These are phyloP conservation scores for Phanerochaete carnosa DNA, from an alignment of 768 basidiomycete genomes.

Conservation along the genomic window DNA sequence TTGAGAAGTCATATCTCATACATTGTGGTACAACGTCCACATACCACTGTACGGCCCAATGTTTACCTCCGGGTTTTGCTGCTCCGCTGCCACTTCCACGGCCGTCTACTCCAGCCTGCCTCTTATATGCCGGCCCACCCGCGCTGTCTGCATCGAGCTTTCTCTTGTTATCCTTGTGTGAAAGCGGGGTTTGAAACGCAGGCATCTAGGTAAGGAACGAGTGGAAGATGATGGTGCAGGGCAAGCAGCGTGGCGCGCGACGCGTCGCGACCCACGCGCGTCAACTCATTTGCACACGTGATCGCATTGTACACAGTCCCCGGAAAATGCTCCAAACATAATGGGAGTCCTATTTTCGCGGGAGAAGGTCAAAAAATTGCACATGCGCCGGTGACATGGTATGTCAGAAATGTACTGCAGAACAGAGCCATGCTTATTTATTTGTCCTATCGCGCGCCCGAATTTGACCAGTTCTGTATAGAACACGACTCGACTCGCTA, in stretches of 20 bases:
- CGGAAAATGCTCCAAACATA: background rate
- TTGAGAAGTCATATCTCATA: background rate
- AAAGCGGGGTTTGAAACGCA: conserved; percentile 7
- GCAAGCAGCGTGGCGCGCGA: conserved; percentile 1
- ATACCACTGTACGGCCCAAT: conserved; percentile 83
- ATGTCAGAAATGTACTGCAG: too few relatives aligned
- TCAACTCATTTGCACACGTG: conserved; percentile 1
- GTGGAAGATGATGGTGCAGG: background rate
- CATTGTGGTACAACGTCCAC: conserved; percentile 6
- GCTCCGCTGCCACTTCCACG: background rate
- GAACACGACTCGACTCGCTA: too few relatives aligned
- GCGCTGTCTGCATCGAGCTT: conserved; percentile 4
- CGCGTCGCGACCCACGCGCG: conserved; percentile 6
- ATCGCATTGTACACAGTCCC: background rate
- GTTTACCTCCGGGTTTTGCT: conserved; percentile 26
- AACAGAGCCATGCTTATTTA: too few relatives aligned
- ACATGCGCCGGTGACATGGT: too few relatives aligned
- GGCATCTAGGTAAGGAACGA: conserved; percentile 2
- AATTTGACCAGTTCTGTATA: too few relatives aligned
- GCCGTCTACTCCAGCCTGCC: background rate
- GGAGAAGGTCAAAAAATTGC: too few relatives aligned
- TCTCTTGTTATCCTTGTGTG: conserved; percentile 1
- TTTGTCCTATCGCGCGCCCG: too few relatives aligned
- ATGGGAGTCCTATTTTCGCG: background rate
- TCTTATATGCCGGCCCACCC: conserved; percentile 1